These are phyloP conservation scores for Fusarium lateritium DNA, from an alignment of 2,329 filamentous ascomycete genomes.

Conservation along the genomic window DNA sequence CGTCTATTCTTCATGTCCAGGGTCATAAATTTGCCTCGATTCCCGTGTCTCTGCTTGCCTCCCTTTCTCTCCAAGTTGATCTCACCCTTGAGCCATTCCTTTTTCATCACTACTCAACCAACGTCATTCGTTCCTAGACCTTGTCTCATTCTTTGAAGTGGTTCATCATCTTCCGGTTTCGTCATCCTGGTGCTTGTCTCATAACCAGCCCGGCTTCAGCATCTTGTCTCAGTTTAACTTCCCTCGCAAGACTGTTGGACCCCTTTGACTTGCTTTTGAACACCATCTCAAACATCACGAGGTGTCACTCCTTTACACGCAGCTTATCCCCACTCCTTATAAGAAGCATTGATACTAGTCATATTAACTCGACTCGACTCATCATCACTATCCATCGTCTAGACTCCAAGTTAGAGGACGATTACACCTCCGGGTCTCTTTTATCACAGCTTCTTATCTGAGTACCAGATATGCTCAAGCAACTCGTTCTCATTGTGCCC, in stretches of 20 bases:
- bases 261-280: conserved; percentile 8
- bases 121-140: conserved; percentile 32
- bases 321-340: conserved; percentile 19
- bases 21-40: conserved; percentile 36
- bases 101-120: conserved; percentile 19
- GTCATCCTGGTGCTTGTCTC: conserved; percentile 22
- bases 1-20: conserved; percentile 18
- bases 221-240: conserved; percentile 36
- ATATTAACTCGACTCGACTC: background rate
- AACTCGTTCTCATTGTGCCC: conserved; percentile 42
- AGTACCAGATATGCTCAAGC: conserved; percentile 43
- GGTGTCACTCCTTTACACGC: conserved; percentile 19
- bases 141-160: conserved; percentile 38
- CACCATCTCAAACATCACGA: conserved; percentile 29
- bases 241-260: conserved; percentile 17
- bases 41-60: conserved; percentile 24
- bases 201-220: conserved; percentile 39
- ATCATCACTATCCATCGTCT: conserved; percentile 8
- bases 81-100: conserved; percentile 31
- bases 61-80: conserved; percentile 19
- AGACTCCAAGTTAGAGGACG: conserved; percentile 13
- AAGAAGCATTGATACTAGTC: conserved; percentile 32
- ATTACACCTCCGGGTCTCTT: background rate
- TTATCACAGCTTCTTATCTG: background rate
- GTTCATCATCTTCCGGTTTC: conserved; percentile 27